phyloP scores from a whole-genome alignment of 1,284 basidiomycete species.

The Apiotrichum brassicae region DNA sequence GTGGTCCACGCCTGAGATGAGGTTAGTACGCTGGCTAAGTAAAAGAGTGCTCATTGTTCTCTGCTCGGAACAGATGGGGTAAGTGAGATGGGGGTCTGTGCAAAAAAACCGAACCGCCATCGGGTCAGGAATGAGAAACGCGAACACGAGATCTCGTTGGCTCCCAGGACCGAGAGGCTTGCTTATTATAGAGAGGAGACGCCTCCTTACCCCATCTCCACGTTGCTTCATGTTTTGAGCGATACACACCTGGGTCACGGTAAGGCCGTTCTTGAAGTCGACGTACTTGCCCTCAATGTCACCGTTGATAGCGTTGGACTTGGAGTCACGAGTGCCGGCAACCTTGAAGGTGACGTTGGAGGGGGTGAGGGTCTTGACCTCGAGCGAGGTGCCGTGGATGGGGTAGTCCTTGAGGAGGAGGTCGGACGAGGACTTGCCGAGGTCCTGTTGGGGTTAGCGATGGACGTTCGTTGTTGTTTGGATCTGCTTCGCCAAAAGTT shows the following conservation, averaged over 20 bases:
- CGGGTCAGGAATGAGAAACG: no score
- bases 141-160: no score
- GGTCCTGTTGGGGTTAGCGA: constrained; percentile 57
- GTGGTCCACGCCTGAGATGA: constrained; percentile 73
- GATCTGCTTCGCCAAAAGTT: no score
- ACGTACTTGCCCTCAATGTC: constrained; percentile 88
- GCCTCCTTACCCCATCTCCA: no score
- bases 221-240: no score
- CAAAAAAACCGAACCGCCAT: no score
- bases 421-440: constrained; percentile 96
- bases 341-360: constrained; percentile 85
- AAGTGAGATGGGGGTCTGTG: neutral
- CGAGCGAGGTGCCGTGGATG: constrained; percentile 68
- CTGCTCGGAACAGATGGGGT: neutral
- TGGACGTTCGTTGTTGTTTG: neutral
- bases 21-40: neutral
- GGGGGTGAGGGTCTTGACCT: constrained; percentile 93
- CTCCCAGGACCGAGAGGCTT: no score
- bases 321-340: constrained; percentile 67
- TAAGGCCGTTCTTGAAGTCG: constrained; percentile 81
- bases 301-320: constrained; percentile 64
- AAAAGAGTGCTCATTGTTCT: neutral
- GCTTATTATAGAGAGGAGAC: no score
- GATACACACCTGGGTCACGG: constrained; percentile 63
- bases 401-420: constrained; percentile 90